Base-by-base conservation (phyloP, 352 stramenopile genomes). In the Lagenidium sp. region DNA sequence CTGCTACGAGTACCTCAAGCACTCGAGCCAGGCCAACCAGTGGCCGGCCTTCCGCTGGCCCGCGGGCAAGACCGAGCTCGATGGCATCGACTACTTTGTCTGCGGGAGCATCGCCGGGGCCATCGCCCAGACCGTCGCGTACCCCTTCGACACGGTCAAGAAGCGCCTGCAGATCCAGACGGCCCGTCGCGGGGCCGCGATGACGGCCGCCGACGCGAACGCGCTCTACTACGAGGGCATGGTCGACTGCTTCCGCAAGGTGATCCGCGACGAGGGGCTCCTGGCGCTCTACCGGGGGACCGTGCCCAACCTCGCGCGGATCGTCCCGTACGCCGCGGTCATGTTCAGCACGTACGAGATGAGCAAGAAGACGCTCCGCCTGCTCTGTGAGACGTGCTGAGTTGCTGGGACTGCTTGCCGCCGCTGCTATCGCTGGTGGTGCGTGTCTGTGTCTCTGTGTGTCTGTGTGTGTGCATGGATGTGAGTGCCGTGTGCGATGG, bases 331-430 rank as follows among this genome's bases (percentile, higher is more conserved):
- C 57, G 73, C 76, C 1, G 80, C 80, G 13, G 68, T 92, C 42
- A 87, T 87, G 71, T 92, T 89, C 55, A 82, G 69, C 50, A 84
- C 78, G 21, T 90, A 82, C 45, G 78, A 90, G 53, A 74, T 65
- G 55, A 85, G 70, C 42, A 90, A 90, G 57, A 75, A 83, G 58
- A 57, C 59, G 13, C 50, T 85, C 39, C 67, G 66, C 20, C 31
- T 71, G 35, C 38, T 82, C 11, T 63, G 51, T 25, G 54, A 50
- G 22, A 30, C 35, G 40, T n/a, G n/a, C n/a, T n/a, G n/a, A n/a
- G n/a, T n/a, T n/a, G n/a, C n/a, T n/a, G n/a, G n/a, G n/a, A n/a
- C n/a, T n/a, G n/a, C n/a, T n/a, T n/a, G n/a, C n/a, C n/a, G n/a
- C n/a, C n/a, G n/a, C n/a, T n/a, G n/a, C n/a, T n/a, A n/a, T n/a